These are phyloP conservation scores for Amanita muscaria DNA, from an alignment of 768 basidiomycete genomes.

Conservation along the genomic window DNA sequence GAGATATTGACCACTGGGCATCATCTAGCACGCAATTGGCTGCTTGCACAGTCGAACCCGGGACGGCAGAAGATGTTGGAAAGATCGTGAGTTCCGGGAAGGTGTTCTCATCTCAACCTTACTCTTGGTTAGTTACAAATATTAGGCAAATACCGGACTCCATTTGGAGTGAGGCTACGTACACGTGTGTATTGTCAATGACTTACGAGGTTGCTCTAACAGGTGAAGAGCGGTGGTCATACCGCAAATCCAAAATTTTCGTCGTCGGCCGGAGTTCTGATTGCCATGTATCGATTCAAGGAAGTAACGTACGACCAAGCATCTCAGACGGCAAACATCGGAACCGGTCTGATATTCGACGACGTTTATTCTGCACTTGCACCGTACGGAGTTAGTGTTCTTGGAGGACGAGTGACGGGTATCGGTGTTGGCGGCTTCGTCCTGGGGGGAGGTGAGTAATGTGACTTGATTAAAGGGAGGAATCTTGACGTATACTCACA, in stretches of 20 bases:
- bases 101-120: background rate
- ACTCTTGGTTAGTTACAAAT: background rate
- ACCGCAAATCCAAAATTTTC: constrained; percentile 36
- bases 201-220: background rate
- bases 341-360: constrained; percentile 39
- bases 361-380: constrained; percentile 36
- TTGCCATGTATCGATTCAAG: constrained; percentile 33
- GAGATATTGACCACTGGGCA: constrained; percentile 4
- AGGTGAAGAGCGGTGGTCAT: constrained; percentile 48
- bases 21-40: background rate
- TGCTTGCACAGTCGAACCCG: constrained; percentile 5
- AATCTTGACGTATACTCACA: background rate
- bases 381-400: constrained; percentile 33
- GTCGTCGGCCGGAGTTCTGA: constrained; percentile 41
- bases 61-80: constrained; percentile 3
- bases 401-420: constrained; percentile 39
- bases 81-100: background rate
- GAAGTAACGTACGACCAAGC: constrained; percentile 25
- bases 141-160: background rate
- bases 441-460: constrained; percentile 37
- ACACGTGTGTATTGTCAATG: background rate
- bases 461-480: constrained; percentile 4
- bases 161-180: background rate
- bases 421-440: constrained; percentile 40
- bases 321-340: constrained; percentile 22